A percentile compares a stretch with the other conserved stretches of the same genome.
Evolutionary conservation across 2,329 filamentous ascomycete genomes (phyloP).

Genomic region (Penicillium italicum): DNA sequence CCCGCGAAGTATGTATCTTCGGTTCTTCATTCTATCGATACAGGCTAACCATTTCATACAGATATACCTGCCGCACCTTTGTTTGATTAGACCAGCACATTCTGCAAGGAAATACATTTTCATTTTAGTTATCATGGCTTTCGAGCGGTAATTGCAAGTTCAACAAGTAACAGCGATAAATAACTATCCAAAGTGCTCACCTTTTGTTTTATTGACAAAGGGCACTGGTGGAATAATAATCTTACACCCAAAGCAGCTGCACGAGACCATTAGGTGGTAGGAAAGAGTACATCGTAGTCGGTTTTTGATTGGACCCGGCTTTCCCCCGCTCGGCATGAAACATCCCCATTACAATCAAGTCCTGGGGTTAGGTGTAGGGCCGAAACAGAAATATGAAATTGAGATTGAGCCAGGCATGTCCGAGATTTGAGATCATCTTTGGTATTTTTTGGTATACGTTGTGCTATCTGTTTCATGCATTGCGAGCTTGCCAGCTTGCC

Average conservation of each 20-base stretch:
- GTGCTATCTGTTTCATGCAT: not conserved
- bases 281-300: not conserved
- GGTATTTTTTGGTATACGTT: not conserved
- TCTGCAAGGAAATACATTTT: slow-evolving; percentile 3
- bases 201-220: not conserved
- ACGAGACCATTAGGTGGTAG: not conserved
- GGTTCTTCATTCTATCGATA: slow-evolving; percentile 17
- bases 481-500: not conserved
- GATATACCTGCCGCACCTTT: slow-evolving; percentile 48
- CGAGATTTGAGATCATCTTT: not conserved
- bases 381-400: not conserved
- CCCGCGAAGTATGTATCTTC: slow-evolving; percentile 58
- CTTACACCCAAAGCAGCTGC: not conserved
- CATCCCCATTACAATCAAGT: not conserved
- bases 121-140: not conserved
- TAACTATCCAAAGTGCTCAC: not conserved
- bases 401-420: too few species aligned
- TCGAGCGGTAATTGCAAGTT: not conserved
- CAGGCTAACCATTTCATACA: slow-evolving; percentile 23
- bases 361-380: not conserved
- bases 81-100: slow-evolving; percentile 29
- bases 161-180: not conserved
- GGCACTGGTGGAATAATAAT: not conserved
- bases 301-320: not conserved
- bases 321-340: not conserved